Percentiles rank a stretch among this genome's conserved stretches.
phyloP scores from a whole-genome alignment of 371 early-diverging fungal genomes.

The Apophysomyces elegans region DNA sequence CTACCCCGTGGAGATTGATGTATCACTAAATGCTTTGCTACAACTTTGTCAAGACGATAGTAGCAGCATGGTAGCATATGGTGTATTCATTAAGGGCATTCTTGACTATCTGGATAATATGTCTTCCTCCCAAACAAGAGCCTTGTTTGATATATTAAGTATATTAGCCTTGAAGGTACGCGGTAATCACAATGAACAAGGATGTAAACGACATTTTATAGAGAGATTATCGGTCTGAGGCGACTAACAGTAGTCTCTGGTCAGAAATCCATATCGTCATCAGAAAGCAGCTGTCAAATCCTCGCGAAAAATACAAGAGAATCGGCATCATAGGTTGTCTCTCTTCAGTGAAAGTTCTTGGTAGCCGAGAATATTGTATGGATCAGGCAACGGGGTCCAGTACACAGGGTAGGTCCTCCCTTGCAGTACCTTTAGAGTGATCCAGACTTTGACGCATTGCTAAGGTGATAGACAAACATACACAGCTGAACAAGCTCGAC shows the following conservation, averaged over 20 bases:
- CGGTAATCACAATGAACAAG: background rate
- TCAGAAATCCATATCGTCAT: constrained; percentile 78
- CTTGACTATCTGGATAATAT: constrained; percentile 81
- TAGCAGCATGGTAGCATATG: constrained; percentile 57
- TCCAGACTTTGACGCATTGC: background rate
- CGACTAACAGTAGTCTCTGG: constrained; percentile 39
- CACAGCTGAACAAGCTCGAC: constrained; percentile 27
- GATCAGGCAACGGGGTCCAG: constrained; percentile 22
- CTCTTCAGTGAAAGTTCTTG: constrained; percentile 71
- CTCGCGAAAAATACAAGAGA: constrained; percentile 70
- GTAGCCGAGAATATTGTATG: constrained; percentile 39
- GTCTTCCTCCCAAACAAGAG: constrained; percentile 64
- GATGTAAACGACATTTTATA: background rate
- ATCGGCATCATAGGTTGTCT: constrained; percentile 80
- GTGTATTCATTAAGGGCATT: constrained; percentile 78
- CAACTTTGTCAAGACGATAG: constrained; percentile 58
- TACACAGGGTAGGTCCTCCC: constrained; percentile 15
- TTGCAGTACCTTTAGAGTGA: background rate
- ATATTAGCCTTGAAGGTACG: constrained; percentile 64
- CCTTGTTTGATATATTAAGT: constrained; percentile 76
- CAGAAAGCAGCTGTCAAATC: constrained; percentile 82
- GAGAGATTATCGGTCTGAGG: constrained; percentile 2
- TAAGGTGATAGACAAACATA: constrained; percentile 9
- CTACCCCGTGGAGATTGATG: constrained; percentile 64
- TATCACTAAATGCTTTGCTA: constrained; percentile 64